Conservation (phyloP, 257 asterid genomes). For the Solanum okadae region DNA sequence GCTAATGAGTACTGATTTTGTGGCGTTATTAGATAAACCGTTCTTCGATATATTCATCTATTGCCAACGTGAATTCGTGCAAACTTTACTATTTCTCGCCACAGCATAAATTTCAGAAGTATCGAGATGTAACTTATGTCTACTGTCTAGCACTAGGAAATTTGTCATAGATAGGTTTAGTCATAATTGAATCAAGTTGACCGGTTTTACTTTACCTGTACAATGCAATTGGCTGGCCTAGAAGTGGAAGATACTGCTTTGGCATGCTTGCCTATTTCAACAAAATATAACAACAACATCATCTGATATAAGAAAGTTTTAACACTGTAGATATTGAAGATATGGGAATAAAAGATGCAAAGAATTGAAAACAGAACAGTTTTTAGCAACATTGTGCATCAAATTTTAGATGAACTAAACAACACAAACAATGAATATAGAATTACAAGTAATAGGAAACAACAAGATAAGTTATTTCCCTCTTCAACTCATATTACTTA, state of each 20-base stretch:
- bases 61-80: background rate
- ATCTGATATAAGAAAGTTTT: constrained; percentile 4
- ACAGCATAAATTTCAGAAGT: background rate
- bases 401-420: background rate
- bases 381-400: background rate
- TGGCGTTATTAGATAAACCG: background rate
- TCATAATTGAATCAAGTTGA: background rate
- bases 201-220: constrained; percentile 52
- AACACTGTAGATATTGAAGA: background rate
- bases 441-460: background rate
- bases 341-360: background rate
- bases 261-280: constrained; percentile 89
- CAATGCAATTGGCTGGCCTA: constrained; percentile 91
- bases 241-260: constrained; percentile 97
- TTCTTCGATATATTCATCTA: background rate
- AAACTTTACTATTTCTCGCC: background rate
- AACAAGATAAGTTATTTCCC: background rate
- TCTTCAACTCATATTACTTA: constrained; percentile 17
- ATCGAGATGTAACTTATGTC: background rate
- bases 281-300: constrained; percentile 24
- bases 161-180: background rate
- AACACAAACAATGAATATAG: background rate
- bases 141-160: background rate
- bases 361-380: background rate
- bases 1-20: background rate